Percentiles rank a stretch among this genome's conserved stretches.
phyloP scores from a whole-genome alignment of 495 filamentous ascomycete species.

The Penicillium simplicissimum region DNA sequence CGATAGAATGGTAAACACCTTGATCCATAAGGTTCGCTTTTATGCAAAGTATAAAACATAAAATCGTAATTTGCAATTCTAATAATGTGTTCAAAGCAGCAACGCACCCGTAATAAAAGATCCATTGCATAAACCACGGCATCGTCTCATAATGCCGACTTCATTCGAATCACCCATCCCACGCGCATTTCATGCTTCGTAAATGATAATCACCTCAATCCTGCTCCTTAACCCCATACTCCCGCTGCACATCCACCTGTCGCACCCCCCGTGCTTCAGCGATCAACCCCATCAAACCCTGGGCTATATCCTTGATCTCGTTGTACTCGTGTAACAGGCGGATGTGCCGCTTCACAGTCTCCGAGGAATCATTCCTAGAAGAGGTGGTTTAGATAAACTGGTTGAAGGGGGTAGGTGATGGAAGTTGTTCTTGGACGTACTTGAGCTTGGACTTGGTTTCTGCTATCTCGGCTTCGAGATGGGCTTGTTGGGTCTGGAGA shows the following conservation, averaged over 20 bases:
- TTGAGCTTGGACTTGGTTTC: conserved; percentile 35
- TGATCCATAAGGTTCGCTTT: too few relatives aligned
- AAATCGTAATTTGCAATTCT: too few relatives aligned
- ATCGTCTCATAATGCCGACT: neutral
- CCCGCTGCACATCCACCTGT: conserved; percentile 62
- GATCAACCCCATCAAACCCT: conserved; percentile 71
- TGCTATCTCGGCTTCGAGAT: conserved; percentile 35
- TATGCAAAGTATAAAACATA: too few relatives aligned
- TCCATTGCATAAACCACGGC: neutral
- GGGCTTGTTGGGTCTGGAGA: conserved; percentile 35
- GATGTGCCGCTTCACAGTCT: conserved; percentile 65
- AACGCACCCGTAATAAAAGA: neutral
- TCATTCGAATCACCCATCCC: neutral
- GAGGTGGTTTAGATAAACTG: neutral
- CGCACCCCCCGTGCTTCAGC: conserved; percentile 68
- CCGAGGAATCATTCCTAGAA: conserved; percentile 34
- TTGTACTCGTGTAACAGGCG: conserved; percentile 73
- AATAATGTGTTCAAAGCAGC: too few relatives aligned
- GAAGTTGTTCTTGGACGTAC: conserved; percentile 27
- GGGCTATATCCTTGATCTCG: conserved; percentile 72
- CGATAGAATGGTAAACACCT: too few relatives aligned
- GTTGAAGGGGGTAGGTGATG: neutral
- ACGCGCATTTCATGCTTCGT: neutral
- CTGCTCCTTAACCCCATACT: conserved; percentile 45
- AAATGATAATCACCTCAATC: conserved; percentile 18